Conservation (phyloP, 805 yeast species). For the Schwanniomyces polymorphus region DNA sequence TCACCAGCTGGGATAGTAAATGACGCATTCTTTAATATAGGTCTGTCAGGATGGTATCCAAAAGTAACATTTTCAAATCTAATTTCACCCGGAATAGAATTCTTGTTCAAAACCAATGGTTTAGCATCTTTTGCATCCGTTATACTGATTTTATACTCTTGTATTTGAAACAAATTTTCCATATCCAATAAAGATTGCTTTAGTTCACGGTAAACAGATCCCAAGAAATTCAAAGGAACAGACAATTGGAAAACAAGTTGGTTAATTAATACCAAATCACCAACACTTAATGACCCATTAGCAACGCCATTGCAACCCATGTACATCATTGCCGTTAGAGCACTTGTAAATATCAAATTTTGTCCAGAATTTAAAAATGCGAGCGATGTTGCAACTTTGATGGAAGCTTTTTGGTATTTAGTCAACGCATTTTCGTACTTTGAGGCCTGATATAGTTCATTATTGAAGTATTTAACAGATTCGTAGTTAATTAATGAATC, state of each 20-base stretch:
- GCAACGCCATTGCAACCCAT: conserved; percentile 96
- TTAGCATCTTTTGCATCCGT: conserved; percentile 62
- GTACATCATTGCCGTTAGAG: conserved; percentile 96
- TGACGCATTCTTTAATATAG: conserved; percentile 75
- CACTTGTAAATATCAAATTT: conserved; percentile 77
- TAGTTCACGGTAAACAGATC: conserved; percentile 92
- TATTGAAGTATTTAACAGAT: conserved; percentile 91
- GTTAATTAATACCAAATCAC: conserved; percentile 91
- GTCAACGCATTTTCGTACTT: conserved; percentile 76
- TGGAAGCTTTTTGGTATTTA: conserved; percentile 70
- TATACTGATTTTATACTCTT: conserved; percentile 69
- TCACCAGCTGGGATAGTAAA: conserved; percentile 89
- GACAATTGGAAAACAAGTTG: conserved; percentile 95
- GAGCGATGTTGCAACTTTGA: conserved; percentile 81
- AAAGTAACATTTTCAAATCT: conserved; percentile 88
- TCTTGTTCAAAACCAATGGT: conserved; percentile 48
- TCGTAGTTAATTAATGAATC: conserved; percentile 94
- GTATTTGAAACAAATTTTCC: conserved; percentile 90
- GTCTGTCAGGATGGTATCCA: conserved; percentile 88
- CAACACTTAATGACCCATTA: conserved; percentile 78
- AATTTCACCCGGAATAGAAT: conserved; percentile 66
- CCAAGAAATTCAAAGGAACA: conserved; percentile 91
- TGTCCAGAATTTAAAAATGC: conserved; percentile 81
- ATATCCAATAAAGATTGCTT: conserved; percentile 91
- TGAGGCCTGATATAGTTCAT: conserved; percentile 75